Base-by-base conservation (phyloP, 2,329 filamentous ascomycete genomes). In the Xylaria sp. region DNA sequence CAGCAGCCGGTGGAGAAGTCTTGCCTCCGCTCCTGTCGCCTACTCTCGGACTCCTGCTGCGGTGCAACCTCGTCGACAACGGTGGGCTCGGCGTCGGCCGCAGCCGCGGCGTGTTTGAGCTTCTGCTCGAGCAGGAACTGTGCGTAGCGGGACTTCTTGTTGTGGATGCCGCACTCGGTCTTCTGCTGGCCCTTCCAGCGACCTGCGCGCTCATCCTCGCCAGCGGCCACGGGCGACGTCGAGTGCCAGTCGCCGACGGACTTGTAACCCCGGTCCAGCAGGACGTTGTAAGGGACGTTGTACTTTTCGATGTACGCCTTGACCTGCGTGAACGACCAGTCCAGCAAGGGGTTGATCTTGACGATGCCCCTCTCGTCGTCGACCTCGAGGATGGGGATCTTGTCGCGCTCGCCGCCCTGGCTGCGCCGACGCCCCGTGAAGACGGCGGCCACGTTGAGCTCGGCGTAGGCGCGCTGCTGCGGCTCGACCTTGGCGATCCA, bases 131-230 rank as follows among this genome's bases (percentile, higher is more conserved):
- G 83, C 59, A 96, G 80, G 78, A 90, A 97, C 79, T 94, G 88
- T 11, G 93, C 91, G 74, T 98, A 99, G 70, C 93, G 89, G 61
- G 92, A 96, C 78, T 94, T 90, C 79, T 95, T 96, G 84, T 98
- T 98, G 87, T 99, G 95, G 75, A 99, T 98, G 50, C 95, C 95
- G 78, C 95, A 99, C 82, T 99, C 95, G 15, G 93, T 96, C 89
- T 99, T 99, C 73, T 85, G 82, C 78, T 93, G 91, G 65, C 95
- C 95, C 85, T 97, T 97, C 95, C 95, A 99, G 70, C 95, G 89
- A 61, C 95, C 95, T 8, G 95, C 91, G 54, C 95, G 90, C 86
- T 99, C 95, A 73, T 98, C 95, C 80, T 99, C 95, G 68, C 92
- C 92, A 62, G 94, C 92, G 67, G 84, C 88, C 64, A 98, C 93